Evolutionary conservation across 2,329 filamentous ascomycete genomes (phyloP).

Genomic region (Aureobasidium uvarum): DNA sequence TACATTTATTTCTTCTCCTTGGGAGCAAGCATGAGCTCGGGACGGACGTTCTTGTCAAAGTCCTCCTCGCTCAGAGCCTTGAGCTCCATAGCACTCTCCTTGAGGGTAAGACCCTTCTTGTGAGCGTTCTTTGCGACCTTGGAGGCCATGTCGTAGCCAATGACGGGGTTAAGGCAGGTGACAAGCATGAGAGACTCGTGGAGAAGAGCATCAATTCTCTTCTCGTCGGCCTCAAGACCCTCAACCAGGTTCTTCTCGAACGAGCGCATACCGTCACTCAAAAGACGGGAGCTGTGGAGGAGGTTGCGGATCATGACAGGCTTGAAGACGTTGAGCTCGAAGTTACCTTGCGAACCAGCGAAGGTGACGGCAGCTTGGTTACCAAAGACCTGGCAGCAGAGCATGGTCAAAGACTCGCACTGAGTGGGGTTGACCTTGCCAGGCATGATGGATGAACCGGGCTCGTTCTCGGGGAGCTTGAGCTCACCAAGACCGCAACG

Average conservation of each 20-base stretch:
- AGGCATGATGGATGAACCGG: constrained; percentile 97
- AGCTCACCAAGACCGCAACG: constrained; percentile 95
- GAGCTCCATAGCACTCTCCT: constrained; percentile 90
- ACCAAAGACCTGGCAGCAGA: constrained; percentile 96
- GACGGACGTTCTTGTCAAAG: constrained; percentile 84
- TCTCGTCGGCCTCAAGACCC: constrained; percentile 89
- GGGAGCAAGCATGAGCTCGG: constrained; percentile 92
- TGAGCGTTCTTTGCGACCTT: constrained; percentile 99
- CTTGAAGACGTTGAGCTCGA: constrained; percentile 99
- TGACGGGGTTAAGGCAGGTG: constrained; percentile 95
- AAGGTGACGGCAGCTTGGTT: constrained; percentile 93
- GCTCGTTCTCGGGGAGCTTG: constrained; percentile 93
- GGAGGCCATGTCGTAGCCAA: constrained; percentile 95
- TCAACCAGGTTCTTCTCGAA: constrained; percentile 92
- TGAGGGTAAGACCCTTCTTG: constrained; percentile 94
- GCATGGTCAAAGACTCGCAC: constrained; percentile 96
- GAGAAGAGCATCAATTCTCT: constrained; percentile 83
- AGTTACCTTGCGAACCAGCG: constrained; percentile 95
- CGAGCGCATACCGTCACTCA: constrained; percentile 88
- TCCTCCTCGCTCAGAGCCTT: constrained; percentile 84
- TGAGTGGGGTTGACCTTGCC: constrained; percentile 99
- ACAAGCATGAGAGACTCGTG: constrained; percentile 98
- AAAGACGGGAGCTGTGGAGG: constrained; percentile 83
- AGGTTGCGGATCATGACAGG: constrained; percentile 93
- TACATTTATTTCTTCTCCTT: constrained; percentile 60